These are phyloP conservation scores for Penicillium sclerotigenum DNA, from an alignment of 2,329 filamentous ascomycete genomes.

Conservation along the genomic window DNA sequence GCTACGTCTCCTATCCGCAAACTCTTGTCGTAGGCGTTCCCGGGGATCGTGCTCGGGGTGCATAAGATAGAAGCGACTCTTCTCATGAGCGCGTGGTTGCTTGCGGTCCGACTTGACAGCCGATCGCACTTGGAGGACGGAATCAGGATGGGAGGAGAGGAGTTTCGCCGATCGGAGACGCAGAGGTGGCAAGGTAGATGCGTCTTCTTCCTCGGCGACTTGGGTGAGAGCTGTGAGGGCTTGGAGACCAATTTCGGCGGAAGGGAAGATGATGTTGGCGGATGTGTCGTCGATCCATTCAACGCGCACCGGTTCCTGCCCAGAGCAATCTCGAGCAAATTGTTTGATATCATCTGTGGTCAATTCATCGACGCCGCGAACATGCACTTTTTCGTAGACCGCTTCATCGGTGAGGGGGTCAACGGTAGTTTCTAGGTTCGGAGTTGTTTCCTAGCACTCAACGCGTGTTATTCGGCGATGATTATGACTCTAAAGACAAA, in stretches of 20 bases:
- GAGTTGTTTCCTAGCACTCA: slow-evolving; percentile 23
- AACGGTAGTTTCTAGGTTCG: slow-evolving; percentile 20
- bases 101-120: slow-evolving; percentile 77
- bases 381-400: slow-evolving; percentile 66
- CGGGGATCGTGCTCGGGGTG: slow-evolving; percentile 85
- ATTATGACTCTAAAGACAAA: background rate
- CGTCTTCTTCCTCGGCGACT: slow-evolving; percentile 35
- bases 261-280: slow-evolving; percentile 77
- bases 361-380: slow-evolving; percentile 78
- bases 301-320: slow-evolving; percentile 58
- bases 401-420: slow-evolving; percentile 35
- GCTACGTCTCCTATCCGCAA: slow-evolving; percentile 45
- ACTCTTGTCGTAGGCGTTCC: slow-evolving; percentile 61
- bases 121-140: slow-evolving; percentile 67
- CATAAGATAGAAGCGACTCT: slow-evolving; percentile 87
- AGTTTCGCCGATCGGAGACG: slow-evolving; percentile 68
- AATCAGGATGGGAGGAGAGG: slow-evolving; percentile 65
- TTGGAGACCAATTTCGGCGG: slow-evolving; percentile 50
- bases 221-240: slow-evolving; percentile 53
- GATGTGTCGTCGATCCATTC: slow-evolving; percentile 97
- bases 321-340: slow-evolving; percentile 69
- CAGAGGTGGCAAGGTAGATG: slow-evolving; percentile 53
- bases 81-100: slow-evolving; percentile 68
- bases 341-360: slow-evolving; percentile 75
- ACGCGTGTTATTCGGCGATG: slow-evolving; percentile 3